Conservation (phyloP, 1,284 basidiomycete species). For the Papiliotrema laurentii region DNA sequence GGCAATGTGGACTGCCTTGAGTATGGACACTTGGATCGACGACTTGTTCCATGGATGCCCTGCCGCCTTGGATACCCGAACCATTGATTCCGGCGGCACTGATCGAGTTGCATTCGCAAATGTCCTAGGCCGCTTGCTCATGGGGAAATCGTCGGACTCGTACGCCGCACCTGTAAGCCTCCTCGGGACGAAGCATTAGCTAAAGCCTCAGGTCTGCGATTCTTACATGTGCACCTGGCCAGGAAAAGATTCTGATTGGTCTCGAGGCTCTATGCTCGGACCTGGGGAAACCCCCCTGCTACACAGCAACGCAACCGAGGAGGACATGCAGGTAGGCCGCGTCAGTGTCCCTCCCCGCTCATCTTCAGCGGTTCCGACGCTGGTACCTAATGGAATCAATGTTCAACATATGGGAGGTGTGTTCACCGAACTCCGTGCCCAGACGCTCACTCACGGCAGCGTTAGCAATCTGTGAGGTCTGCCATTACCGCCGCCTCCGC, state of each 20-base stretch:
- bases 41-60: not conserved
- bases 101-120: not conserved
- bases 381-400: no score
- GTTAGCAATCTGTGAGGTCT: no score
- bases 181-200: not conserved
- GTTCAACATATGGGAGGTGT: no score
- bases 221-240: not conserved
- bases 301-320: no score
- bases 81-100: not conserved
- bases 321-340: no score
- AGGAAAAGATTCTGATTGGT: not conserved
- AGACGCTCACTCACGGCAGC: no score
- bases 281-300: no score
- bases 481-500: no score
- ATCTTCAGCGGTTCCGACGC: no score
- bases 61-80: not conserved
- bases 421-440: no score
- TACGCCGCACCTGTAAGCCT: not conserved
- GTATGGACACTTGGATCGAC: not conserved
- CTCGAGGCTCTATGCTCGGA: not conserved
- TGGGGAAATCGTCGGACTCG: not conserved
- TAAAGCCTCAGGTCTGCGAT: not conserved
- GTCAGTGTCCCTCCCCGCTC: no score
- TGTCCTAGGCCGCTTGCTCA: not conserved
- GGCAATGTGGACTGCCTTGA: not conserved